A percentile compares a stretch with the other conserved stretches of the same genome.
Evolutionary conservation across 2,329 filamentous ascomycete genomes (phyloP).

Genomic region (Colletotrichum sp.): DNA sequence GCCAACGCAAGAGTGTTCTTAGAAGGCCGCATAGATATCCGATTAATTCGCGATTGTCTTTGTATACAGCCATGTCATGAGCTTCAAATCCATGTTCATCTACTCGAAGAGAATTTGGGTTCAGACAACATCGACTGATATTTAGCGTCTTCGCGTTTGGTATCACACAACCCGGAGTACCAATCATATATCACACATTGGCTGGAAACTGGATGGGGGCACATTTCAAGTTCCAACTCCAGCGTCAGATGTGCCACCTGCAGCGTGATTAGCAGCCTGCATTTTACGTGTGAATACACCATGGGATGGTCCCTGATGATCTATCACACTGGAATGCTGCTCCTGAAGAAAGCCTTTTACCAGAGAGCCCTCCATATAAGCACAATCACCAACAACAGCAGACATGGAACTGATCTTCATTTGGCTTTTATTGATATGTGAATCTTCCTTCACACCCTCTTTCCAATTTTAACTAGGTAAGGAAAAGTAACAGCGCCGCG

Average conservation of each 20-base stretch:
- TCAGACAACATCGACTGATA: too few relatives aligned
- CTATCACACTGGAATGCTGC: background rate
- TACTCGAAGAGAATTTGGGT: too few relatives aligned
- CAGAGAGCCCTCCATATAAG: background rate
- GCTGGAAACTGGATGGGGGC: accelerated
- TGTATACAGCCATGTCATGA: background rate
- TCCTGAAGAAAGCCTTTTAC: background rate
- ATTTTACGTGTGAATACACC: background rate
- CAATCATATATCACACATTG: too few relatives aligned
- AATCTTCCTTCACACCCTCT: background rate
- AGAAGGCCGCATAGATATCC: background rate
- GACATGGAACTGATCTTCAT: background rate
- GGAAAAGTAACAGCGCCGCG: constrained; percentile 12
- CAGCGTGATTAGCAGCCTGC: background rate
- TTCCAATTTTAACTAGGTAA: constrained; percentile 5
- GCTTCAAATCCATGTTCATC: background rate
- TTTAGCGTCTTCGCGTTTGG: too few relatives aligned
- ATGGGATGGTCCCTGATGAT: background rate
- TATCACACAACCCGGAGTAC: too few relatives aligned
- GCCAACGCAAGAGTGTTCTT: background rate
- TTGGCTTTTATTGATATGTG: background rate
- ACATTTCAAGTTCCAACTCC: accelerated
- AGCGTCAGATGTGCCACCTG: background rate
- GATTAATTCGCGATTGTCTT: accelerated
- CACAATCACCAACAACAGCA: background rate